Base-by-base conservation (phyloP, 106 monocot species). In the Dendrobium huoshanense region DNA sequence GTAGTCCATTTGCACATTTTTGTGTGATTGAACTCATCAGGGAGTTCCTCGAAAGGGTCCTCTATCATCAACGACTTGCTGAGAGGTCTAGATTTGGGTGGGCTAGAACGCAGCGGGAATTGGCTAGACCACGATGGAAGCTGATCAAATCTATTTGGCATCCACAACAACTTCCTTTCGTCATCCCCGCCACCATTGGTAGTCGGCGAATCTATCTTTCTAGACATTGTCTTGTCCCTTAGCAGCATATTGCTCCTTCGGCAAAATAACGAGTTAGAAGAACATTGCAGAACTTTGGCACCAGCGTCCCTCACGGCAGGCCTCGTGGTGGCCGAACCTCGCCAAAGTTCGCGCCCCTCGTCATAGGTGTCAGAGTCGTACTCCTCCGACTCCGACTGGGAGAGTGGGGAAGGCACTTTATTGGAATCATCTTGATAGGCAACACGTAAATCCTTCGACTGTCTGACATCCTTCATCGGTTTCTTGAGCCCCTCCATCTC, bases 1-100 rank as follows among this genome's bases (percentile, higher is more conserved):
- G 90, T 67, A 20, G 84, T 84, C 20, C 82, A 41, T 9, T 19
- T 42, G 44, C 70, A 45, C 49, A 87, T 55, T 18, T 78, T 86
- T 16, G 64, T 29, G 29, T 77, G 75, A 65, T 78, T 81, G 82
- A 79, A 80, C 5, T 85, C 86, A 9, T 86, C 87, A 1, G 94
- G 90, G 9, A 95, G 29, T 64, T 92, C 94, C 31, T 91, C 92
- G 83, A 92, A 89, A 0, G 86, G 87, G 73, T 95, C 95, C 37
- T 37, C 90, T 67, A 54, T 54, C 9, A n/a, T 24, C 33, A 25
- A 9, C 3, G 68, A 4, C 19, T 77, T 80, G n/a, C 75, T 31
- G 16, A 86, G 72, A 2, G 79, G 9, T 20, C 84, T 83, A 45
- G 86, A 79, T 25, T 27, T 82, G 20, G 18, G 16, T 9, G 20